Evolutionary conservation across 352 stramenopile genomes (phyloP), one percentile per base, ranked within the genome.

Genomic region (Globisporangium cederbergense): DNA sequence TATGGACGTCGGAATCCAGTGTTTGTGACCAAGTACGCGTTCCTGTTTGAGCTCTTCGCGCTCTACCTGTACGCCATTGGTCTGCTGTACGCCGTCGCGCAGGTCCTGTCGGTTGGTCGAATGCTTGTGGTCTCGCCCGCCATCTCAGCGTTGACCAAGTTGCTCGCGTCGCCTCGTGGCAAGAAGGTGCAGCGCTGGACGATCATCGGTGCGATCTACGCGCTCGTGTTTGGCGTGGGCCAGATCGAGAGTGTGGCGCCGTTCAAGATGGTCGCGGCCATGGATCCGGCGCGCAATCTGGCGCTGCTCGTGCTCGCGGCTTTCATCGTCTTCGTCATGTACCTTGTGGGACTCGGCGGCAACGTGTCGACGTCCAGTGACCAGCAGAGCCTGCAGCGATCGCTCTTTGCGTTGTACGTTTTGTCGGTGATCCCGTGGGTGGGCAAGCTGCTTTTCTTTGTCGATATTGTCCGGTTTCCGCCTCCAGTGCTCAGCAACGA

Each of bases 371-470:
- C 72, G 36, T 77, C 74, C 0, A 63, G 46, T 20, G 81, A 89
- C 55, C 84, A 90, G 56, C 74, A 82, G 53, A 73, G 73, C 22
- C 75, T 91, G 58, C 73, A 88, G 28, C 60, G 62, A 16, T 89
- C 87, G 45, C 51, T 93, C 1, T 91, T 90, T 55, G 68, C 65
- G 1, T 34, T 92, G 5, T 70, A 89, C 30, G 66, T 54, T 8
- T 49, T 91, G 9, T 93, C 85, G 9, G 62, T 77, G 32, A 62
- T 89, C 42, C 74, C 83, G 34, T 93, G 82, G 80, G 51, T 78
- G 45, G 85, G 87, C 61, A 86, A 92, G 68, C 42, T 91, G 20
- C 70, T 72, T 18, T 90, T 86, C 65, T 89, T 88, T 20, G 25
- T 74, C 50, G 66, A 77, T 28, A 59, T 90, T 22, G 74, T 79